Percentiles rank a stretch among this genome's conserved stretches.
Evolutionary conservation across 208 protist genomes (phyloP).

Genomic region (Chromosphaera perkinsii): DNA sequence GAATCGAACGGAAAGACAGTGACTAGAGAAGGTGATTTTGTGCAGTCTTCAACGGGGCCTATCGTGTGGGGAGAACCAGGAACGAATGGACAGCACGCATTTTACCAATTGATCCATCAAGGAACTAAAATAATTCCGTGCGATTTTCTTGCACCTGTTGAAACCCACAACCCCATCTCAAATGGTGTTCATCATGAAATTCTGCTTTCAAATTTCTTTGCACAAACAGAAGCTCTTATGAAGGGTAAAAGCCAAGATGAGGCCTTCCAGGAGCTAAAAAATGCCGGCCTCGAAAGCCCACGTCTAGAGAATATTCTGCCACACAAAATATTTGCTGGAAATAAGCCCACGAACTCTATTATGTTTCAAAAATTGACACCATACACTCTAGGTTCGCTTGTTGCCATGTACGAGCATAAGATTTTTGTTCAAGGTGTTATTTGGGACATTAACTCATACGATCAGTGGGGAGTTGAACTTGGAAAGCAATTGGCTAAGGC

Average conservation of each 20-base stretch:
- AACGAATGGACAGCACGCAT: constrained; percentile 75
- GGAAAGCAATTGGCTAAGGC: constrained; percentile 91
- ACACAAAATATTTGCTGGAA: constrained; percentile 76
- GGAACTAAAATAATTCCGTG: constrained; percentile 89
- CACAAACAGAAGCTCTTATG: constrained; percentile 94
- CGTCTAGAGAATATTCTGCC: constrained; percentile 4
- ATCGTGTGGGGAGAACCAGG: constrained; percentile 92
- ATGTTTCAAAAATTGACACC: constrained; percentile 86
- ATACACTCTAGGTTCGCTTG: constrained; percentile 77
- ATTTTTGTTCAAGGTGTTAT: constrained; percentile 91
- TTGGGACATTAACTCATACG: constrained; percentile 94
- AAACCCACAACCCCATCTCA: constrained; percentile 74
- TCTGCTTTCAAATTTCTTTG: constrained; percentile 90
- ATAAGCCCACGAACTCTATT: constrained; percentile 86
- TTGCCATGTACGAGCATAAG: constrained; percentile 95
- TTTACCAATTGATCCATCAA: constrained; percentile 92
- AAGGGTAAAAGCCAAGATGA: constrained; percentile 78
- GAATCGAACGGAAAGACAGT: constrained; percentile 90
- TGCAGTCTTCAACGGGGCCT: constrained; percentile 76
- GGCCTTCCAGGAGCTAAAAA: constrained; percentile 69
- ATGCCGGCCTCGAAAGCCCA: constrained; percentile 14
- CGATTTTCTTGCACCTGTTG: constrained; percentile 85
- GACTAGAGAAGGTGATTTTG: constrained; percentile 42
- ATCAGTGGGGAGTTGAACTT: constrained; percentile 91
- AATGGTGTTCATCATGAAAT: constrained; percentile 83